Evolutionary conservation across 331 rosid species (phyloP), one percentile per base, ranked within the genome.

Genomic region (Cydonia oblonga): DNA sequence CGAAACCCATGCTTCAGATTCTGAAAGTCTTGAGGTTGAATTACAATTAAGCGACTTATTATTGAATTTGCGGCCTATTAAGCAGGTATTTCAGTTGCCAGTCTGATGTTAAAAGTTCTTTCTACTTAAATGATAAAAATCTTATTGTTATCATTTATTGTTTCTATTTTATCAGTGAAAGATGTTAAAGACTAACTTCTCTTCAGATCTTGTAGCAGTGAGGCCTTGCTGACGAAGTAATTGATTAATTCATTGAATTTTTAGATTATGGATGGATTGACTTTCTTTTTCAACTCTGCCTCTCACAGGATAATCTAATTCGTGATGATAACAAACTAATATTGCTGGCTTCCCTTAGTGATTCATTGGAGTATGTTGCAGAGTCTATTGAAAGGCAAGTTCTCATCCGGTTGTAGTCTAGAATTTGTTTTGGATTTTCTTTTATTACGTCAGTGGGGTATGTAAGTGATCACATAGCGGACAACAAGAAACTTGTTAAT

Each of bases 321-420:
- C 97, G 90, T 72, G 99, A 91, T 82, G 97, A 91, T 80, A 92
- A 86, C 87, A 95, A 88, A 77, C 93, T 91, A 72, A 90, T 95
- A 80, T 84, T 95, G 89, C 84, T 95, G 83, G 96, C 97, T 71
- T 95, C 99, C 72, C 99, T 95, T 42, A 91, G 99, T 71, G 99
- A 95, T 76, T 95, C 99, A 19, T 85, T 95, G 86, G 99, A 91
- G 89, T 95, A 84, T 84, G 92, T 95, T 76, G 99, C 97, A 13
- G 96, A 89, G 76, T 88, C 97, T 57, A 90, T 95, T 78, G 93
- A 95, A 86, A 88, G 95, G 99, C 77, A 89, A 84, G 92, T 73
- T 86, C 30, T 78, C 53, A 66, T 76, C 51, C 73, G 30, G 69
- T 3, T 38, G 44, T 14, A 38, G 44, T 38, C 14, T 38, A 38